Evolutionary conservation across 2,329 filamentous ascomycete species (phyloP).

Genomic region (Trichoderma koningiopsis): DNA sequence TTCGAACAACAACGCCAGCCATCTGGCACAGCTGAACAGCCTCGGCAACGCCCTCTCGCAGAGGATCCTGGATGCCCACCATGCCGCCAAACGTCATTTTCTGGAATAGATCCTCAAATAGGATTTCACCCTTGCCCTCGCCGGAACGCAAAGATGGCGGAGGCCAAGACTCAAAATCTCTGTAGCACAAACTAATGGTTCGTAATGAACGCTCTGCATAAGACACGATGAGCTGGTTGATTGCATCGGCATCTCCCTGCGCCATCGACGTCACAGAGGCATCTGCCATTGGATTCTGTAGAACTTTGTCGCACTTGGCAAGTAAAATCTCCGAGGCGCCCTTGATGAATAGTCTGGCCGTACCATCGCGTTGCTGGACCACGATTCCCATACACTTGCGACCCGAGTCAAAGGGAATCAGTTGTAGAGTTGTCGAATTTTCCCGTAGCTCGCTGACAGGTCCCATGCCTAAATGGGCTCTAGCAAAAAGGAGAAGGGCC

Average conservation of each 20-base stretch:
- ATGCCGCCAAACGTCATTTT: slow-evolving; percentile 70
- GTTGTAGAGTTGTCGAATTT: slow-evolving; percentile 60
- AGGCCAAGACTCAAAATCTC: slow-evolving; percentile 84
- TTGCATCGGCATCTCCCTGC: slow-evolving; percentile 54
- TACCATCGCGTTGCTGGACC: slow-evolving; percentile 52
- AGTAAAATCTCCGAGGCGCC: slow-evolving; percentile 68
- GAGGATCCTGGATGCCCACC: slow-evolving; percentile 80
- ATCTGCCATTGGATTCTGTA: slow-evolving; percentile 53
- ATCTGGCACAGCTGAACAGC: slow-evolving; percentile 73
- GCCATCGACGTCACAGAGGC: slow-evolving; percentile 49
- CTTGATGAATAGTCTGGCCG: slow-evolving; percentile 62
- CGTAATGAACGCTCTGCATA: slow-evolving; percentile 81
- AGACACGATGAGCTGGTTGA: slow-evolving; percentile 70
- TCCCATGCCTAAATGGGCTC: slow-evolving; percentile 67
- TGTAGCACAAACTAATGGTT: slow-evolving; percentile 82
- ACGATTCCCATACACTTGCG: slow-evolving; percentile 73
- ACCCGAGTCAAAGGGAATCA: slow-evolving; percentile 75
- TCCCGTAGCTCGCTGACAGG: slow-evolving; percentile 65
- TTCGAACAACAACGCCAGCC: slow-evolving; percentile 77
- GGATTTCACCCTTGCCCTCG: slow-evolving; percentile 62
- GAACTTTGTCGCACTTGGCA: slow-evolving; percentile 54
- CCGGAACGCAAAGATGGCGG: slow-evolving; percentile 61
- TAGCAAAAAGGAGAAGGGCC: slow-evolving; percentile 69
- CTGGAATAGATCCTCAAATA: slow-evolving; percentile 67
- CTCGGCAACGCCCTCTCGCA: slow-evolving; percentile 72